These are phyloP conservation scores for Gossypium anomalum DNA, from an alignment of 345 rosid species.

Conservation along the genomic window DNA sequence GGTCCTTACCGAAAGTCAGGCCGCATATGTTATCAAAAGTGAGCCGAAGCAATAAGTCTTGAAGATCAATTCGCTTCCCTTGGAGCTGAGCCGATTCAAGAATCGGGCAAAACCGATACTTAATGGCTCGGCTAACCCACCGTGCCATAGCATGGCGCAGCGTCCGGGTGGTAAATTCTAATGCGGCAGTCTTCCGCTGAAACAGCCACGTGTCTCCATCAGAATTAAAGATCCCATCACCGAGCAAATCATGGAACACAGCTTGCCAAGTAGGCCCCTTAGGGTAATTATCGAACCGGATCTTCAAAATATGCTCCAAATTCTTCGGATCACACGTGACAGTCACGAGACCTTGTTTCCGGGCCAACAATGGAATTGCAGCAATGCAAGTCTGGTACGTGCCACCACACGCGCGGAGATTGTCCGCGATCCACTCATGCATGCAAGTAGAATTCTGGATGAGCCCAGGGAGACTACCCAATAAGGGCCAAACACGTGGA, in stretches of 20 bases:
- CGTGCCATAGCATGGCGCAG: constrained; percentile 77
- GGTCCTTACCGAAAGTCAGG: constrained; percentile 72
- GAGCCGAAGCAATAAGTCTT: constrained; percentile 63
- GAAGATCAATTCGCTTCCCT: constrained; percentile 53
- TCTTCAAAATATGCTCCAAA: constrained; percentile 62
- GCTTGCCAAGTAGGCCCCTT: constrained; percentile 82
- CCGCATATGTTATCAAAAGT: constrained; percentile 84
- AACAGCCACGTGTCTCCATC: constrained; percentile 78
- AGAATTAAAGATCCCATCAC: constrained; percentile 65
- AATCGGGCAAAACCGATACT: constrained; percentile 57
- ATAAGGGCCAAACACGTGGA: constrained; percentile 72
- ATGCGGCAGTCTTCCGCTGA: constrained; percentile 74
- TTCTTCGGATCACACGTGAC: constrained; percentile 77
- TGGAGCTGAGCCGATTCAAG: constrained; percentile 45
- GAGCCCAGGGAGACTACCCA: constrained; percentile 76
- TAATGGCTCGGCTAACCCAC: constrained; percentile 71
- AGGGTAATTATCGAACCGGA: constrained; percentile 69
- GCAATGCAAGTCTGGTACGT: constrained; percentile 72
- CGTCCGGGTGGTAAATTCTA: constrained; percentile 72
- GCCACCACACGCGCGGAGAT: constrained; percentile 60
- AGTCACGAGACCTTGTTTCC: constrained; percentile 68
- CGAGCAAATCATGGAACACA: constrained; percentile 64
- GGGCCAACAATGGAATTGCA: constrained; percentile 50
- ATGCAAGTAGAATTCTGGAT: constrained; percentile 44
- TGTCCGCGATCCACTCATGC: constrained; percentile 80